Evolutionary conservation across 164 flowering plant species (phyloP).

Genomic region (Hamamelis virginiana): DNA sequence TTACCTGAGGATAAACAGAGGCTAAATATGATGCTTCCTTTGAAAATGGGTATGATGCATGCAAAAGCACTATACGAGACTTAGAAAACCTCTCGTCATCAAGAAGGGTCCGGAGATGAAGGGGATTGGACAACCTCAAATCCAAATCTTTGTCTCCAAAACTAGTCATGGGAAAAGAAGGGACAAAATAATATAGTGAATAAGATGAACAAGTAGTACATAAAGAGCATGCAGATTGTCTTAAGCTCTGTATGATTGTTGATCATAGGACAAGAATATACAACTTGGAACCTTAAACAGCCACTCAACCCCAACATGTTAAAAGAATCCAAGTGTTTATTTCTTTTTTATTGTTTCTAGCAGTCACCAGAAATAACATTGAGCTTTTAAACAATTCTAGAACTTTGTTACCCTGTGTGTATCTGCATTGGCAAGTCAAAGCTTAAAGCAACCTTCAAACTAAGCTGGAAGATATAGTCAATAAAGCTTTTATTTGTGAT

Average conservation of each 20-base stretch:
- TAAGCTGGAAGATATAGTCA: slow-evolving; percentile 64
- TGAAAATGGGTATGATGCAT: slow-evolving; percentile 94
- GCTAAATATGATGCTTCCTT: slow-evolving; percentile 95
- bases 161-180: slow-evolving; percentile 29
- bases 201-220: neutral
- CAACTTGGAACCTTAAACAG: slow-evolving; percentile 3
- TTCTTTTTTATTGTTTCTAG: neutral
- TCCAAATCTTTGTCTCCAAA: slow-evolving; percentile 94
- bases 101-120: slow-evolving; percentile 76
- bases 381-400: neutral
- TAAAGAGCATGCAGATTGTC: neutral
- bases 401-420: slow-evolving; percentile 77
- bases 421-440: slow-evolving; percentile 85
- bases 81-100: slow-evolving; percentile 77
- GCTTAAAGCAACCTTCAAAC: slow-evolving; percentile 73
- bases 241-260: too few species aligned
- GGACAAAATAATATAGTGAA: neutral
- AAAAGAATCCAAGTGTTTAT: neutral
- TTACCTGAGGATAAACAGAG: slow-evolving; percentile 84
- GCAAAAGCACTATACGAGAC: slow-evolving; percentile 75
- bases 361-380: neutral
- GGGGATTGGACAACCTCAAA: slow-evolving; percentile 84
- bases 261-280: slow-evolving; percentile 2
- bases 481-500: slow-evolving; percentile 73
- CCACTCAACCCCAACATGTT: neutral